Evolutionary conservation across 1,284 basidiomycete species (phyloP), one percentile per base, ranked within the genome.

Genomic region (Sphagnurus paluster): DNA sequence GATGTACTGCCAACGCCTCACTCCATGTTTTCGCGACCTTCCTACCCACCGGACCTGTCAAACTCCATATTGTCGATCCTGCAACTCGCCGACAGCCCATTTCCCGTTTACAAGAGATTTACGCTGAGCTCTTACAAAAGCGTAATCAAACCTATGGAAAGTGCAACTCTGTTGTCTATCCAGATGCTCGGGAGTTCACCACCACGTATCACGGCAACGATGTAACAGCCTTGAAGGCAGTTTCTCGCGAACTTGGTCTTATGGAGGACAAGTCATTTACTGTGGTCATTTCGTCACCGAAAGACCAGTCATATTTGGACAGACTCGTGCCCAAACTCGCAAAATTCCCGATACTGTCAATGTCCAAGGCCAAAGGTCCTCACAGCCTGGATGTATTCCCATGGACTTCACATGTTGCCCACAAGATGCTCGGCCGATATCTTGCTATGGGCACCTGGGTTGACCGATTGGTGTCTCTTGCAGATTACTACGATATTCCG

Each of bases 11-110:
- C 29, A 84, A 77, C 43, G 82, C 86, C 5, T 77, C 81, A 2
- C 78, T 97, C 11, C 94, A 99, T 58, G 81, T 98, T n/a, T 91
- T 97, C 58, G 90, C 87, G 1, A 74, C 98, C 11, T 96, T 99
- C 71, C 74, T 86, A 34, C 90, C 90, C 0, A 72, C 67, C n/a
- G 84, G 84, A 0, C 58, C 71, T 5, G 85, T 87, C 35, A 87
- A 87, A 58, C 72, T 98, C 2, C 95, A 96, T 64, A 72, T 98
- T 40, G 93, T 98, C 39, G 96, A 99, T 66, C 85, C 86, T 32
- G 91, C 93, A 8, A 82, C 85, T 11, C 82, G 87, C 39, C 83
- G 93, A 19, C 93, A 98, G 61, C 78, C 84, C 2, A 82, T 98
- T 23, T 77, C 86, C 2, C 87, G 84, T 43, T 76, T 98, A 11